A percentile compares a stretch with the other conserved stretches of the same genome.
Evolutionary conservation across 148 eudicot species (phyloP).

Genomic region (Limonium bicolor): DNA sequence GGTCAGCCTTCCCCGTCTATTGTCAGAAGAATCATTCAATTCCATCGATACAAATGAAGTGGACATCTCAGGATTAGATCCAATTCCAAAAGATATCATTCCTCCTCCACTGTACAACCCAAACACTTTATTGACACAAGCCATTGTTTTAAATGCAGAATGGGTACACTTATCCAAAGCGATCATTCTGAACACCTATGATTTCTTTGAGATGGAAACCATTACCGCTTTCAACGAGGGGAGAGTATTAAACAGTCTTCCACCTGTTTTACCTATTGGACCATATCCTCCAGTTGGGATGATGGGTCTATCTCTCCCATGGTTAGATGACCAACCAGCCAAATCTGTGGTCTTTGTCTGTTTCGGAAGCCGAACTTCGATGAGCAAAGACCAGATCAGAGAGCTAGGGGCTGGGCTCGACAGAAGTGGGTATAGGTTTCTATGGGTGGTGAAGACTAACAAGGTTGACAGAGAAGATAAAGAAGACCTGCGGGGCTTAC

Average conservation of each 20-base stretch:
- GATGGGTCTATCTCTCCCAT: background rate
- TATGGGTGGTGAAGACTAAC: constrained; percentile 36
- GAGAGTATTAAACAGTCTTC: background rate
- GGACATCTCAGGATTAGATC: constrained; percentile 18
- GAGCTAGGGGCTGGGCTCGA: constrained; percentile 25
- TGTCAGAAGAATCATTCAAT: background rate
- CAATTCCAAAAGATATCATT: constrained; percentile 13
- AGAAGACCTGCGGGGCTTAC: constrained; percentile 6
- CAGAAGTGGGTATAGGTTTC: constrained; percentile 17
- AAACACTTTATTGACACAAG: constrained; percentile 13
- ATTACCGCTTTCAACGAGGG: constrained; percentile 9
- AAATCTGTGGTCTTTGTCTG: constrained; percentile 23
- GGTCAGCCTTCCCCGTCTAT: constrained; percentile 13
- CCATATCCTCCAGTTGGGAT: background rate
- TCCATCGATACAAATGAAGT: too few species aligned
- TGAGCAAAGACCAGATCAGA: constrained; percentile 22
- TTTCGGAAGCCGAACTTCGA: constrained; percentile 32
- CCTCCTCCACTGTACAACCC: constrained; percentile 30
- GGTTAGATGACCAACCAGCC: constrained; percentile 20
- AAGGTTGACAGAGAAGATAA: constrained; percentile 28
- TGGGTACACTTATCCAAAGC: constrained; percentile 1
- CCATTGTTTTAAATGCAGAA: background rate
- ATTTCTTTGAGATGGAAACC: constrained; percentile 18
- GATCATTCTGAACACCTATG: constrained; percentile 13
- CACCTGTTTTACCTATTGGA: constrained; percentile 13